Evolutionary conservation across 495 filamentous ascomycete genomes (phyloP), one percentile per base, ranked within the genome.

Genomic region (Neurospora terricola): DNA sequence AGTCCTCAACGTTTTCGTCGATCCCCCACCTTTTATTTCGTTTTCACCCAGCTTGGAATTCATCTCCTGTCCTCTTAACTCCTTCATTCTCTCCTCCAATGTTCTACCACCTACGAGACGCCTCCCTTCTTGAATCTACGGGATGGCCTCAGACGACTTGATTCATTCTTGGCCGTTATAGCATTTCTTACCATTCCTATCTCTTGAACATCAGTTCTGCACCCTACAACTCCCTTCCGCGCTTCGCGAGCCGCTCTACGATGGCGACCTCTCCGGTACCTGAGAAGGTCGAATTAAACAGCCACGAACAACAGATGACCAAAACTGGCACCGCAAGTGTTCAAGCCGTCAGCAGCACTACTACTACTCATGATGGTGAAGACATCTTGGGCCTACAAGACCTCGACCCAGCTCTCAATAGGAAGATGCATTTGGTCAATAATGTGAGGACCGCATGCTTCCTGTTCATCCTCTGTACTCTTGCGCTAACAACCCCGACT

Each of bases 391-490:
- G 84, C 9, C 81, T 80, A 45, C 81, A 86, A 68, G 83, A 86
- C 69, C 79, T 88, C 68, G 90, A 92, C 74, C 88, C 87, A n/a
- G 89, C 86, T 11, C 81, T 92, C 71, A 88, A 87, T 71, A 86
- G 86, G 12, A 92, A 92, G 78, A 92, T 92, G 89, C 84, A 87
- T 70, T 77, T 92, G 74, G 85, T 92, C 73, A 93, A 93, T 78
- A 87, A 92, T 78, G 90, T 91, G 76, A 82, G 86, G 59, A 73
- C 12, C 23, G 71, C 38, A 36, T 16, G 42, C 1, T 59, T 30
- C 69, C 62, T 73, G 18, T n/a, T 21, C 59, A 23, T 38, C 37
- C 66, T 34, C 27, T 37, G 34, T 23, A 18, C 18, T 12, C 23
- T 59, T 59, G 27, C 14, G 27, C 54, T 21, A 34, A 21, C 18